Conservation (phyloP, 768 basidiomycete species). For the Leccinum subtestaceum region DNA sequence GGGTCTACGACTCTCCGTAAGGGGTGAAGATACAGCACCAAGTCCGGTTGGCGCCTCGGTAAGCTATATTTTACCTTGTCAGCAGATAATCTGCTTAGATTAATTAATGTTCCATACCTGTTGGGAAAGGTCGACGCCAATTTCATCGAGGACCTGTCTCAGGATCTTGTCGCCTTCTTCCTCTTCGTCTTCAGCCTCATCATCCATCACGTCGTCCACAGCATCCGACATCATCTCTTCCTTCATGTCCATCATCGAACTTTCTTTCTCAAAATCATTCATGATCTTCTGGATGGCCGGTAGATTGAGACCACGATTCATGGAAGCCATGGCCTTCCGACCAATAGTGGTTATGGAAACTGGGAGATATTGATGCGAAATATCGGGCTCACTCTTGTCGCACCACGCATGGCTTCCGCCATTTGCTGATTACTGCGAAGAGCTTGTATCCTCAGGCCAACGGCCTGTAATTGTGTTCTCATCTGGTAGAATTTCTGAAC, state of each 20-base stretch:
- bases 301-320: conserved; percentile 95
- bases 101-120: conserved; percentile 44
- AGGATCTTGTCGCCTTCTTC: conserved; percentile 94
- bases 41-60: conserved; percentile 80
- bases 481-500: conserved; percentile 98
- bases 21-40: conserved; percentile 54
- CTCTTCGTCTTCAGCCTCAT: conserved; percentile 90
- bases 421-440: conserved; percentile 97
- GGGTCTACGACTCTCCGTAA: conserved; percentile 66
- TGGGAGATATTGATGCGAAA: background rate
- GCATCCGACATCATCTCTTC: conserved; percentile 99
- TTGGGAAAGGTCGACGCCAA: conserved; percentile 89
- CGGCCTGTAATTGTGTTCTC: conserved; percentile 97
- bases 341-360: conserved; percentile 2
- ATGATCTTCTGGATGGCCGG: conserved; percentile 95
- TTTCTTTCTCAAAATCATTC: conserved; percentile 98
- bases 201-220: conserved; percentile 96
- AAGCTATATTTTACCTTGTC: conserved; percentile 48
- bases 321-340: conserved; percentile 90
- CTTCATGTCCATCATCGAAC: conserved; percentile 99
- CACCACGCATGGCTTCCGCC: conserved; percentile 99
- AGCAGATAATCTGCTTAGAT: conserved; percentile 1
- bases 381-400: conserved; percentile 75
- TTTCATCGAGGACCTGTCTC: conserved; percentile 95
- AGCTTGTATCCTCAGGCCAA: conserved; percentile 92